phyloP scores from a whole-genome alignment of 2,329 filamentous ascomycete genomes.

The Dendryphion nanum region DNA sequence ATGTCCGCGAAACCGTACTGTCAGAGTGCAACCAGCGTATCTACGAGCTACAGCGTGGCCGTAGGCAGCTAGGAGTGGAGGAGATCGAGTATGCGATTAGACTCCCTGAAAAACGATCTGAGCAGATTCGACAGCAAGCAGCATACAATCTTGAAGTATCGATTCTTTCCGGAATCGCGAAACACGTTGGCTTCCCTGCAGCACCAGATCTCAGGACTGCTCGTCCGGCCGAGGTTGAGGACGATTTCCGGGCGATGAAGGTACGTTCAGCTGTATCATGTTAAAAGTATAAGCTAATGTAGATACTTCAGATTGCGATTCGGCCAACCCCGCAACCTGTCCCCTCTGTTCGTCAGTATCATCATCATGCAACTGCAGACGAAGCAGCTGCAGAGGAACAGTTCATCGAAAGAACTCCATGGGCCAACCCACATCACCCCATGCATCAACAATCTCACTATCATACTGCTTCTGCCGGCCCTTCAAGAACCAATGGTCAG shows the following conservation, averaged over 20 bases:
- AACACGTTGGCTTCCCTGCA: constrained; percentile 93
- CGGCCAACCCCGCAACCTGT: constrained; percentile 16
- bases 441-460: constrained; percentile 39
- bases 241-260: constrained; percentile 85
- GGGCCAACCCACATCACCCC: constrained; percentile 76
- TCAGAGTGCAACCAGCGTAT: constrained; percentile 83
- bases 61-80: constrained; percentile 73
- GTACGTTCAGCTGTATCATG: constrained; percentile 54
- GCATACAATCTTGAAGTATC: constrained; percentile 96
- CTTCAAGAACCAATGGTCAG: constrained; percentile 24
- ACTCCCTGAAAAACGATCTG: constrained; percentile 72
- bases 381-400: constrained; percentile 73
- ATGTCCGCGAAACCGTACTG: constrained; percentile 76
- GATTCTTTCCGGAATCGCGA: constrained; percentile 83
- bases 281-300: constrained; percentile 5
- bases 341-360: constrained; percentile 31
- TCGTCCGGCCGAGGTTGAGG: constrained; percentile 71
- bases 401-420: constrained; percentile 84
- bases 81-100: constrained; percentile 79
- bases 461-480: constrained; percentile 14
- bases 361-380: constrained; percentile 42
- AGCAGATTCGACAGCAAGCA: constrained; percentile 79
- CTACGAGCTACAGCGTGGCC: constrained; percentile 88
- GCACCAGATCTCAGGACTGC: constrained; percentile 81
- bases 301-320: constrained; percentile 22